Evolutionary conservation across 2,329 filamentous ascomycete genomes (phyloP), one percentile per base, ranked within the genome.

Genomic region (Fonsecaea nubica): DNA sequence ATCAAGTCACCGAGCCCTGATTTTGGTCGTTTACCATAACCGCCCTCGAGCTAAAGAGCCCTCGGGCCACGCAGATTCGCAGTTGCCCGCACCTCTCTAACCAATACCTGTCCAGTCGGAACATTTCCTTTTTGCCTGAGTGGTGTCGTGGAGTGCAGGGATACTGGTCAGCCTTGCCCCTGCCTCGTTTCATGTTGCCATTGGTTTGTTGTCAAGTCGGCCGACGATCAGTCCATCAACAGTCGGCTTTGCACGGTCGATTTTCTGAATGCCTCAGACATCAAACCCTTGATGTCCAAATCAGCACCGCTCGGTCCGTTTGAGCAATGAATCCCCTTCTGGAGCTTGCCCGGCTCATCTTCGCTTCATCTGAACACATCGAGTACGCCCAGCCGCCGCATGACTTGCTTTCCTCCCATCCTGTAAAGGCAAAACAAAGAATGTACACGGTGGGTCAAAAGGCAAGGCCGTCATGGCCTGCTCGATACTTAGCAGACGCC

Each of bases 61-160:
- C 21, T 15, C 40, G 25, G 25, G 40, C 57, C 13, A 50, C 38
- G 33, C 25, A 45, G 33, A 8, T 35, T 45, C 57, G 45, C 57
- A 48, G 12, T 21, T 45, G 40, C 45, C 40, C 15, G 42, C 30
- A 4, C 45, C 45, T 50, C 35, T 35, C 21, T 57, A 18, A 35
- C 45, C 56, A 48, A 40, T 35, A 33, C 58, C 63, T 63, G 42
- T 40, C 69, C 61, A 68, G 60, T 68, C 65, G 69, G 65, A 66
- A 63, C 30, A 65, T 67, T 68, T 42, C 58, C 59, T 64, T 64
- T 45, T 65, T 33, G 55, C 55, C 62, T 65, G 40, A 62, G 5
- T 42, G 36, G 48, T 57, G 13, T 52, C 63, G 58, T 48, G 58
- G 56, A 60, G 50, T 48, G 36, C 52, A 50, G 57, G 58, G 42